Percentiles rank a stretch among this genome's conserved stretches.
Conservation (phyloP, 2,329 filamentous ascomycete genomes). For the Westerdykella sp. region DNA sequence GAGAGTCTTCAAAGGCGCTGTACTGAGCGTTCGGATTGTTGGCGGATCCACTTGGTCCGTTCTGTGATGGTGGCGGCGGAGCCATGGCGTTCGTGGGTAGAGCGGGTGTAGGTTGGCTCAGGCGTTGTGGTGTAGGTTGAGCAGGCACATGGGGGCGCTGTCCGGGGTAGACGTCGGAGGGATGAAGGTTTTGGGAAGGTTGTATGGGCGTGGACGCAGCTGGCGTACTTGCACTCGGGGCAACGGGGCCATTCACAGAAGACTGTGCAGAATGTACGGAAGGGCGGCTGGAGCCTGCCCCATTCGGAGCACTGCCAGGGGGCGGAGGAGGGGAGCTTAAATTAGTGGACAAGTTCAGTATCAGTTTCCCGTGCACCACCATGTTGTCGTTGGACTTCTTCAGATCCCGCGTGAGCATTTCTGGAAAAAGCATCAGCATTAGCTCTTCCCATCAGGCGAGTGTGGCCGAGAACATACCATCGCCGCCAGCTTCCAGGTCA, state of each 20-base stretch:
- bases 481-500: slow-evolving; percentile 79
- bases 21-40: slow-evolving; percentile 41
- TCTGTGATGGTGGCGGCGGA: slow-evolving; percentile 27
- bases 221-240: slow-evolving; percentile 21
- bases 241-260: slow-evolving; percentile 34
- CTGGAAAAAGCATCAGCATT: slow-evolving; percentile 40
- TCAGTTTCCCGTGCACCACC: slow-evolving; percentile 94
- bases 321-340: slow-evolving; percentile 62
- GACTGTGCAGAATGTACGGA: slow-evolving; percentile 32
- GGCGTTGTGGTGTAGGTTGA: slow-evolving; percentile 21
- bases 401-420: slow-evolving; percentile 95
- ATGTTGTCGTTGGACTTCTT: slow-evolving; percentile 98
- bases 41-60: not conserved
- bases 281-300: slow-evolving; percentile 31
- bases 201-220: slow-evolving; percentile 34
- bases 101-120: slow-evolving; percentile 25
- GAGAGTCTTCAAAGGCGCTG: slow-evolving; percentile 94
- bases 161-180: slow-evolving; percentile 31
- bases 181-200: slow-evolving; percentile 34
- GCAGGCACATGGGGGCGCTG: slow-evolving; percentile 22
- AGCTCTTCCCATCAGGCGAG: slow-evolving; percentile 1
- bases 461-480: slow-evolving; percentile 57
- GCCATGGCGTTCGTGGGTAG: slow-evolving; percentile 39
- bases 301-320: slow-evolving; percentile 33
- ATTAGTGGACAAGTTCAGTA: slow-evolving; percentile 93